phyloP scores from a whole-genome alignment of 345 rosid species.

The Orychophragmus violaceus region DNA sequence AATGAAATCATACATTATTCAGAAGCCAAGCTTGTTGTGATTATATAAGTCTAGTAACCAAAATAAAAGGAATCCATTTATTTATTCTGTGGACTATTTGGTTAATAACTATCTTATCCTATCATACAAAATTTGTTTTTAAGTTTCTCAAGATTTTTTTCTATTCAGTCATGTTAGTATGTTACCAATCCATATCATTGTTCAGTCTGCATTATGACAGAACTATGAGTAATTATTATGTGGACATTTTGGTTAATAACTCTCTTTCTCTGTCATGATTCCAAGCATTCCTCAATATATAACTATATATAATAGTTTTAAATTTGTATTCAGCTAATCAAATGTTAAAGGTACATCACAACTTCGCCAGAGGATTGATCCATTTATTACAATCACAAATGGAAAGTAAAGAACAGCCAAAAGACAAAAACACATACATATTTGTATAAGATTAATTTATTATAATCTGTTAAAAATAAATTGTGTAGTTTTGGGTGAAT shows the following conservation, averaged over 20 bases:
- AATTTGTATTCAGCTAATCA: not conserved
- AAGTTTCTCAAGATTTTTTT: not conserved
- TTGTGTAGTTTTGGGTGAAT: not conserved
- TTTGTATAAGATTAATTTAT: not conserved
- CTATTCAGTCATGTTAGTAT: not conserved
- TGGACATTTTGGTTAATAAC: no score
- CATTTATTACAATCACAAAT: not conserved
- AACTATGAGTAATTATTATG: not conserved
- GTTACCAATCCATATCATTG: not conserved
- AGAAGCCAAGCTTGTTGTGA: not conserved
- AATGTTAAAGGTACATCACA: slow-evolving; percentile 1
- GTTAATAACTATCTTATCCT: not conserved
- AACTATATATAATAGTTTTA: not conserved
- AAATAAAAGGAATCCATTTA: not conserved
- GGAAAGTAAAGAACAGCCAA: slow-evolving; percentile 26
- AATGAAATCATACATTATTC: no score
- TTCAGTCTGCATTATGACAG: not conserved
- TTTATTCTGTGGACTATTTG: not conserved
- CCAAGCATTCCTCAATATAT: not conserved
- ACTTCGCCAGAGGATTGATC: not conserved
- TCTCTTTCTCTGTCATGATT: no score
- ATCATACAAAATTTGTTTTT: not conserved
- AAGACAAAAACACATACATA: slow-evolving; percentile 3
- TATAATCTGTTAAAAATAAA: not conserved
- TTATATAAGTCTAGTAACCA: not conserved